Evolutionary conservation across 164 flowering plant species (phyloP).

Genomic region (Euptelea pleiosperma): DNA sequence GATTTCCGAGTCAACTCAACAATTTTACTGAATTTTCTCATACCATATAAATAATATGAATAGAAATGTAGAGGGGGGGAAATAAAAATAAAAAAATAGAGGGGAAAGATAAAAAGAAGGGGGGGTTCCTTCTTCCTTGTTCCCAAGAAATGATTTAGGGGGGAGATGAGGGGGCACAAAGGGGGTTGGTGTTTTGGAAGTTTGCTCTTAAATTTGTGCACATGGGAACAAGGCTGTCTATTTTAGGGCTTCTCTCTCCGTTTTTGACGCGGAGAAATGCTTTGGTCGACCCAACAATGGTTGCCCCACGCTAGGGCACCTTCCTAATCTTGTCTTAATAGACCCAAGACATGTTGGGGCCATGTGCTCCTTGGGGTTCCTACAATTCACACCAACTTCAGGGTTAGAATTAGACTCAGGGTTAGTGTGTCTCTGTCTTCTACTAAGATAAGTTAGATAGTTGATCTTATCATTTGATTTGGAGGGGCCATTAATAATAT

Average conservation of each 20-base stretch:
- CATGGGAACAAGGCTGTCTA: slow-evolving; percentile 83
- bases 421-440: background rate
- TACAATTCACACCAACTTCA: slow-evolving; percentile 13
- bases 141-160: slow-evolving; percentile 26
- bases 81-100: background rate
- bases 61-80: too few species aligned
- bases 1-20: too few species aligned
- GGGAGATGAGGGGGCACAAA: slow-evolving; percentile 23
- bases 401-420: background rate
- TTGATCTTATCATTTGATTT: slow-evolving; percentile 7
- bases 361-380: slow-evolving; percentile 46
- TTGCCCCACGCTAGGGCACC: slow-evolving; percentile 43
- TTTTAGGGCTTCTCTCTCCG: slow-evolving; percentile 43
- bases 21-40: too few species aligned
- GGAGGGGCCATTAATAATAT: background rate
- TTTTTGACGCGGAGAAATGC: slow-evolving; percentile 54
- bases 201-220: slow-evolving; percentile 68
- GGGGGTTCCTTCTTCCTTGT: slow-evolving; percentile 7
- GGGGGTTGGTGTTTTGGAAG: slow-evolving; percentile 61
- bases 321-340: slow-evolving; percentile 60
- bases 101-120: background rate
- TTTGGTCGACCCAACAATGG: slow-evolving; percentile 50
- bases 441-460: slow-evolving; percentile 3
- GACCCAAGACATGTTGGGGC: slow-evolving; percentile 58
- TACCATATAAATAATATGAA: too few species aligned